These are phyloP conservation scores for Gynandropsis gynandra DNA, from an alignment of 345 rosid species.

Conservation along the genomic window DNA sequence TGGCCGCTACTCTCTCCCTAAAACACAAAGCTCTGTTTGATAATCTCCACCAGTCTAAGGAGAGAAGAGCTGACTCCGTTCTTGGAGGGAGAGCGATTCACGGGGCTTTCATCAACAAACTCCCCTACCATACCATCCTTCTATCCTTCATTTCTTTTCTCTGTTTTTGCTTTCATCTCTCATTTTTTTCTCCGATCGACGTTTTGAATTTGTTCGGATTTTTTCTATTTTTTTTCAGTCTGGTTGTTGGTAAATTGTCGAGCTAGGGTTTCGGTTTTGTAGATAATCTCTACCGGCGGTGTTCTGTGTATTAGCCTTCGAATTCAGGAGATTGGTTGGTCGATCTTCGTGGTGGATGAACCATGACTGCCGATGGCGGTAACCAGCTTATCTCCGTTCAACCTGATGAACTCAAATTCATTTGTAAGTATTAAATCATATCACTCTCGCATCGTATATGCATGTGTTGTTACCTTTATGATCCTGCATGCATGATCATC, in stretches of 20 bases:
- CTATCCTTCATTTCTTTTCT: constrained; percentile 11
- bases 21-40: not conserved
- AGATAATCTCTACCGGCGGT: no score
- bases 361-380: constrained; percentile 56
- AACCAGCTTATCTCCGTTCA: constrained; percentile 77
- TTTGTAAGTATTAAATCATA: constrained; percentile 34
- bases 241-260: not conserved
- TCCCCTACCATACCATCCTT: constrained; percentile 11
- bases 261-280: constrained; percentile 14
- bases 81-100: constrained; percentile 24
- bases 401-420: constrained; percentile 89
- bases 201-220: constrained; percentile 6
- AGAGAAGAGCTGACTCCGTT: constrained; percentile 2
- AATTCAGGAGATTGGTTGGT: constrained; percentile 15
- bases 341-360: constrained; percentile 17
- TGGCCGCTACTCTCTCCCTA: constrained; percentile 10
- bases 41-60: constrained; percentile 20
- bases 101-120: constrained; percentile 19
- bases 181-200: constrained; percentile 2
- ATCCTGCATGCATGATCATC: constrained; percentile 18
- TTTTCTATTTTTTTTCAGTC: not conserved
- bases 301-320: constrained; percentile 12
- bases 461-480: not conserved
- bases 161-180: constrained; percentile 22
- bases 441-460: not conserved